Evolutionary conservation across 768 basidiomycete species (phyloP).

Genomic region (Boletus rubropictus): DNA sequence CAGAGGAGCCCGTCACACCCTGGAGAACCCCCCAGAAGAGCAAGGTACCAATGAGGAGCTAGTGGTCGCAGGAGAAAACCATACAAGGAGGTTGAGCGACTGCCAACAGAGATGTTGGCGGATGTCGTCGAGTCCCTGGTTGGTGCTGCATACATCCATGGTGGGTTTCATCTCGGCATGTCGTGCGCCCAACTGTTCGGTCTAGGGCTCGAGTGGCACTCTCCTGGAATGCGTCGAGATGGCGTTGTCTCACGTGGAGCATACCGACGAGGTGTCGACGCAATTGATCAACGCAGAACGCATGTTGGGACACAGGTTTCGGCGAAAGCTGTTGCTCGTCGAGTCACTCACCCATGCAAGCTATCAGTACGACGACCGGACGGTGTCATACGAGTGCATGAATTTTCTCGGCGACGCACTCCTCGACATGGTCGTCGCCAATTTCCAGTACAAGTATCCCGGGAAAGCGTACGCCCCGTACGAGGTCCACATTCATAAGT

Average conservation of each 20-base stretch:
- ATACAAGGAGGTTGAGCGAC: no score
- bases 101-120: no score
- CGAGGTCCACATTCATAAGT: constrained; percentile 61
- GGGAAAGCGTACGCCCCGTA: constrained; percentile 65
- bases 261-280: constrained; percentile 38
- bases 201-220: constrained; percentile 55
- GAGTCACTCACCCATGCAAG: constrained; percentile 72
- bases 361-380: constrained; percentile 52
- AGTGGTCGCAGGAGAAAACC: no score
- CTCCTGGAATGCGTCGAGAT: constrained; percentile 41
- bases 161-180: constrained; percentile 53
- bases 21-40: no score
- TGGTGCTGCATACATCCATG: constrained; percentile 69
- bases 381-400: constrained; percentile 71
- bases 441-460: constrained; percentile 58
- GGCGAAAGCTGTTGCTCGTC: constrained; percentile 54
- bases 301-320: constrained; percentile 66
- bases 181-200: constrained; percentile 55
- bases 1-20: no score
- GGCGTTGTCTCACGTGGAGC: constrained; percentile 32
- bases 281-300: constrained; percentile 52
- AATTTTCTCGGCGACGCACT: constrained; percentile 75
- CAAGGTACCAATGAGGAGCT: no score
- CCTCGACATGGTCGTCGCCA: constrained; percentile 68
- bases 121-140: constrained; percentile 82